Evolutionary conservation across 2,329 filamentous ascomycete genomes (phyloP), one percentile per base, ranked within the genome.

Genomic region (Claviceps quebecensis): DNA sequence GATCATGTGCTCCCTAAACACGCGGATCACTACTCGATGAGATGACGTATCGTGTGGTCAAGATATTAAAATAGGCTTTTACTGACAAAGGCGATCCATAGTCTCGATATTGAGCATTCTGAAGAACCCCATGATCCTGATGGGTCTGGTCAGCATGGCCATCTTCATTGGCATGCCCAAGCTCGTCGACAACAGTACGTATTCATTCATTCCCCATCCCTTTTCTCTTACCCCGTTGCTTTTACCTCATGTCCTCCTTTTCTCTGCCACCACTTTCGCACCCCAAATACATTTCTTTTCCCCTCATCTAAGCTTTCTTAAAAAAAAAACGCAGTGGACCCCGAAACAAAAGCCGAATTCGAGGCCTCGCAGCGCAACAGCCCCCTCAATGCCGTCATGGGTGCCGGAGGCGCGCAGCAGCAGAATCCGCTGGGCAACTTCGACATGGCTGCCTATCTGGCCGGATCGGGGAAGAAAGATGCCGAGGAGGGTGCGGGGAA

Each of bases 81-180:
- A 39, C 39, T 43, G 11, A 44, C 39, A 8, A 41, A 0, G 26
- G n/a, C 26, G 14, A 9, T 11, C 5, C 16, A 22, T 6, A 88
- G 85, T 91, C 70, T 87, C 83, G 17, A 75, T 90, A n/a, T 63
- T 96, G 52, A 80, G 78, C 53, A 82, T 96, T 52, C 74, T 96
- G 60, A 93, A 93, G 73, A 95, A 87, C 64, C 93, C 93, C 3
- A 97, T 97, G 89, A 96, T 97, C 56, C 76, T 98, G 54, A 84
- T 98, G 73, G 89, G 85, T 4, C 69, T 95, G 37, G 81, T 93
- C 40, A 88, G 84, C 55, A 80, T 96, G 72, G 83, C 72, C 5
- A 73, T 96, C 57, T 89, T 95, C 56, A 77, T 97, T 60, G 90
- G 90, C 58, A 87, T 97, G 86, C 93, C 93, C 14, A 93, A 96